phyloP scores from a whole-genome alignment of 768 basidiomycete species.

The Trametes coccinea region DNA sequence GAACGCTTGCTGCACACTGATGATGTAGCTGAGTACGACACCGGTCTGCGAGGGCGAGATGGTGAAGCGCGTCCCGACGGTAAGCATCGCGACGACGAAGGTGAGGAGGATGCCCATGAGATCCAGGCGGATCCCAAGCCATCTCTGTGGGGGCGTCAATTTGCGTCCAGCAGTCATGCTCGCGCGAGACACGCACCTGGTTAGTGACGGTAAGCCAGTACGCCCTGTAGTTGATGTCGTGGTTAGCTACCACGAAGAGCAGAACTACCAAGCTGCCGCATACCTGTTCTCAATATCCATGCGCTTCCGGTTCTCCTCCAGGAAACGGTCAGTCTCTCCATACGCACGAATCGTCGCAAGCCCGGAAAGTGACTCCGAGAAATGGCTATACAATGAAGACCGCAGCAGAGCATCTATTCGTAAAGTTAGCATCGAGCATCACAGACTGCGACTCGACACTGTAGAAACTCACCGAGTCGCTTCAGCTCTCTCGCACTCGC shows the following conservation, averaged over 20 bases:
- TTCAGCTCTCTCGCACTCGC: conserved; percentile 87
- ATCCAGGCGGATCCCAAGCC: conserved; percentile 91
- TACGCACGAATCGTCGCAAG: conserved; percentile 88
- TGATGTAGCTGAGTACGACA: conserved; percentile 75
- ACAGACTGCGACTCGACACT: too few relatives aligned
- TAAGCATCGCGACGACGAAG: conserved; percentile 77
- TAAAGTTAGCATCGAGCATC: too few relatives aligned
- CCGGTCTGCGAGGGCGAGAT: conserved; percentile 82
- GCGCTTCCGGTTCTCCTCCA: conserved; percentile 67
- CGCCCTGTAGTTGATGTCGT: conserved; percentile 45
- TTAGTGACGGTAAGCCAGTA: conserved; percentile 88
- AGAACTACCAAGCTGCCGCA: not conserved
- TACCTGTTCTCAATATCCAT: conserved; percentile 84
- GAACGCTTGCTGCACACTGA: conserved; percentile 75
- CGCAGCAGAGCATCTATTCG: conserved; percentile 86
- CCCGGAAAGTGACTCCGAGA: conserved; percentile 88
- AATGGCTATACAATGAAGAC: conserved; percentile 86
- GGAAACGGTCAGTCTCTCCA: conserved; percentile 75
- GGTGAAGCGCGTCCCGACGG: conserved; percentile 69
- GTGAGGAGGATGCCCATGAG: conserved; percentile 72
- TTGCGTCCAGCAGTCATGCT: too few relatives aligned
- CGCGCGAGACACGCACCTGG: conserved; percentile 54
- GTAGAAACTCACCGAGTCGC: conserved; percentile 22
- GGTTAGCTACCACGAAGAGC: not conserved
- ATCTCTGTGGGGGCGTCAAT: conserved; percentile 45